Evolutionary conservation across 169 alveolate genomes (phyloP), one percentile per base, ranked within the genome.

Genomic region (Neospora caninum): DNA sequence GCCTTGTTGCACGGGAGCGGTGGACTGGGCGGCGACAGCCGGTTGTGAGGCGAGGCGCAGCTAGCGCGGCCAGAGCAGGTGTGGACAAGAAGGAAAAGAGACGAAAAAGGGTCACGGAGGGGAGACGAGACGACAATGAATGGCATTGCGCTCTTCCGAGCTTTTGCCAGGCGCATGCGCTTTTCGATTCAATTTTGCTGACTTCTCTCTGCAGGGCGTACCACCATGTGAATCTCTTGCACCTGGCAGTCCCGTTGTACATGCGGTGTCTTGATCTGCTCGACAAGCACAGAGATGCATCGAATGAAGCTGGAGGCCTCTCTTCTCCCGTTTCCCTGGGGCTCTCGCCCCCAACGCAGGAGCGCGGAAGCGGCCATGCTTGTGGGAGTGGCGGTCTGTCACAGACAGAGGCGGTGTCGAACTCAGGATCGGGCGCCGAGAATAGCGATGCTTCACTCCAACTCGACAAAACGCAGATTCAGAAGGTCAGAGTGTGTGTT

Each of bases 231-330:
- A 82, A 82, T 49, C 67, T 82, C 31, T 18, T 82, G 38, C 89
- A 82, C 38, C 41, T 82, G 67, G 54, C 67, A 27, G 89, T 82
- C 22, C 89, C 89, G 41, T 31, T 82, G 27, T 82, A 82, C 64
- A 4, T 82, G 25, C 27, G 38, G 10, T 82, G 89, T 41, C 89
- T 82, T 22, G 67, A 42, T 10, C 36, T 82, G 38, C 67, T 82
- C 39, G 89, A 82, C 31, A 36, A 38, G 64, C 9, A 31, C 64
- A 67, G 39, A 38, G 86, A 78, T 22, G 31, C 34, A 64, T 16
- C 25, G 58, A 49, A 13, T 49, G 58, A 49, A 49, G 58, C 58
- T 49, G 22, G 13, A 7, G n/a, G 73, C 4, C 4, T 13, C 34
- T 64, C n/a, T 13, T 64, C 31, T 16, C 25, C n/a, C 31, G 4